Evolutionary conservation across 495 filamentous ascomycete genomes (phyloP).

Genomic region (Penicillium longicatenatum): DNA sequence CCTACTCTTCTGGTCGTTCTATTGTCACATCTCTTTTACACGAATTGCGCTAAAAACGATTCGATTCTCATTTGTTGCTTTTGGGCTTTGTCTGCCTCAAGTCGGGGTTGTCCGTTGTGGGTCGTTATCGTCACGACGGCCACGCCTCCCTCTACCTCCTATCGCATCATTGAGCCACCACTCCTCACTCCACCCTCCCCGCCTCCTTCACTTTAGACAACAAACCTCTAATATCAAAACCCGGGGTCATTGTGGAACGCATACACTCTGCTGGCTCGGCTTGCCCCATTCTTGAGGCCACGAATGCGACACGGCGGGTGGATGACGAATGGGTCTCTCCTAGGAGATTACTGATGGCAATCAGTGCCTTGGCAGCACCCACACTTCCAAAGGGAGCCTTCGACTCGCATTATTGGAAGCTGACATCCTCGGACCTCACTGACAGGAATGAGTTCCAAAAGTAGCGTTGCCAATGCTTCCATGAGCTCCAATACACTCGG

Average conservation of each 20-base stretch:
- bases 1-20: slow-evolving; percentile 3
- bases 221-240: background rate
- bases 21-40: background rate
- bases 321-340: slow-evolving; percentile 48
- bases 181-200: slow-evolving; percentile 10
- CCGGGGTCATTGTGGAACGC: background rate
- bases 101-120: slow-evolving; percentile 16
- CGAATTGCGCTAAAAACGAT: background rate
- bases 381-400: slow-evolving; percentile 30
- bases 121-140: slow-evolving; percentile 28
- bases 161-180: slow-evolving; percentile 21
- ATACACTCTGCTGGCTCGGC: slow-evolving; percentile 8
- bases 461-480: slow-evolving; percentile 42
- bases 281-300: slow-evolving; percentile 24
- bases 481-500: slow-evolving; percentile 37
- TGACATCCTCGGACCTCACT: slow-evolving; percentile 19
- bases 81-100: slow-evolving; percentile 6
- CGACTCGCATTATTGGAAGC: slow-evolving; percentile 21
- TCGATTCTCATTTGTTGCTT: background rate
- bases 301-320: slow-evolving; percentile 41
- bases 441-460: slow-evolving; percentile 50
- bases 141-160: slow-evolving; percentile 20
- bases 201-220: slow-evolving; percentile 1
- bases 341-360: slow-evolving; percentile 47
- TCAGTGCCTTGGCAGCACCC: slow-evolving; percentile 42